Conservation (phyloP, 352 stramenopile genomes). For the Pythium aristosporum region DNA sequence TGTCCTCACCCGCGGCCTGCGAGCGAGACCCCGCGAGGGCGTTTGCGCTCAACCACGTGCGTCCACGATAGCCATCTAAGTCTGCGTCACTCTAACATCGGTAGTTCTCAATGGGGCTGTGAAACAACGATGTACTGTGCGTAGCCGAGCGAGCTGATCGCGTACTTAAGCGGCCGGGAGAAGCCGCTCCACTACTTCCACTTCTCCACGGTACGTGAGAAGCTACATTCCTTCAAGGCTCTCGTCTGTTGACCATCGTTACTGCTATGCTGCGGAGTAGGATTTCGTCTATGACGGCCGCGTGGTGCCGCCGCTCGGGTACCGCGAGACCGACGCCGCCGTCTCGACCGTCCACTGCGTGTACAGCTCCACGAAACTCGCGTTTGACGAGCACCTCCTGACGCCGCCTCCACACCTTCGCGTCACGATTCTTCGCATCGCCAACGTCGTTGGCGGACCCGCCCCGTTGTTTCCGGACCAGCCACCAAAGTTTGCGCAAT, state of each 20-base stretch:
- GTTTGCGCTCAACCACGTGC: constrained; percentile 49
- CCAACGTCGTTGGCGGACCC: constrained; percentile 53
- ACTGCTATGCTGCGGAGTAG: constrained; percentile 12
- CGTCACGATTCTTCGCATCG: constrained; percentile 45
- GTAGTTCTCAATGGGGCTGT: no score
- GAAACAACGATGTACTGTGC: neutral
- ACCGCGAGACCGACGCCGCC: constrained; percentile 35
- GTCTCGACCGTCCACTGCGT: constrained; percentile 14
- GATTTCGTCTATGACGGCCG: constrained; percentile 67
- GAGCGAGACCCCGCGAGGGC: constrained; percentile 44
- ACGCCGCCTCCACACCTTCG: constrained; percentile 9
- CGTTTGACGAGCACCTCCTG: constrained; percentile 47
- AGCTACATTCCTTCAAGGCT: neutral
- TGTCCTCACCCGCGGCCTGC: constrained; percentile 58
- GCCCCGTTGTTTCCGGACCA: constrained; percentile 39
- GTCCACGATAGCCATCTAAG: neutral
- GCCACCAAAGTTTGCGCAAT: constrained; percentile 63
- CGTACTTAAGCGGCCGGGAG: constrained; percentile 29
- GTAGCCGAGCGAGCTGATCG: constrained; percentile 39
- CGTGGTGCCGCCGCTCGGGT: constrained; percentile 25
- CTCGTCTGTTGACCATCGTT: neutral
- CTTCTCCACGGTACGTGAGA: constrained; percentile 48
- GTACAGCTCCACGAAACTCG: constrained; percentile 52
- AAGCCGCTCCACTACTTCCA: constrained; percentile 42
- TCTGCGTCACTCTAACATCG: no score